Evolutionary conservation across 345 rosid genomes (phyloP).

Genomic region (Lepidium sativum): DNA sequence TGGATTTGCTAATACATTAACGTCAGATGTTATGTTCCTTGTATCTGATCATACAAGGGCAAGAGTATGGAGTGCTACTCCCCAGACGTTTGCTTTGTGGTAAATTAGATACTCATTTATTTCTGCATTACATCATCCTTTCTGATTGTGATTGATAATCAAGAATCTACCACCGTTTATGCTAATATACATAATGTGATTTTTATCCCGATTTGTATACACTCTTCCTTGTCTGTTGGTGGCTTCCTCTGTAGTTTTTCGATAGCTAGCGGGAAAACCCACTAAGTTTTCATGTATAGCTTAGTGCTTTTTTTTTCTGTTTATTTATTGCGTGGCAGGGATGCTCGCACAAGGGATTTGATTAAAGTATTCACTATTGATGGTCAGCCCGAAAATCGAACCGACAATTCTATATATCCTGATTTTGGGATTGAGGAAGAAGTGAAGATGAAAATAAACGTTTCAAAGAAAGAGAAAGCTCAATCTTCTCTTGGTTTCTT

Average conservation of each 20-base stretch:
- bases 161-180: not conserved
- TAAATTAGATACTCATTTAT: slow-evolving; percentile 26
- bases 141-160: not conserved
- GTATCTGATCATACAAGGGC: slow-evolving; percentile 66
- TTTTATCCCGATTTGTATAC: not conserved
- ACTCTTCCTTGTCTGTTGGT: not conserved
- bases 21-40: slow-evolving; percentile 65
- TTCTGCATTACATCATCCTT: not conserved
- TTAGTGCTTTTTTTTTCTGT: not conserved
- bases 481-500: slow-evolving; percentile 68
- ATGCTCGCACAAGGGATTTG: slow-evolving; percentile 78
- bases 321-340: slow-evolving; percentile 42
- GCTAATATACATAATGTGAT: not conserved
- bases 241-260: not conserved
- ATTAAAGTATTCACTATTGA: slow-evolving; percentile 76
- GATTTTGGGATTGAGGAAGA: slow-evolving; percentile 65
- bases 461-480: slow-evolving; percentile 62
- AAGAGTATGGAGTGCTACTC: slow-evolving; percentile 81
- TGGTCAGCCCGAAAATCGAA: slow-evolving; percentile 76
- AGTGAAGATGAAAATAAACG: slow-evolving; percentile 41
- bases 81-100: slow-evolving; percentile 69
- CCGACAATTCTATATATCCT: slow-evolving; percentile 45
- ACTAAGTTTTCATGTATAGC: not conserved
- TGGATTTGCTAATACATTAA: slow-evolving; percentile 53
- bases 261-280: not conserved